Evolutionary conservation across 2,329 filamentous ascomycete species (phyloP).

Genomic region (Rutstroemia sp.): DNA sequence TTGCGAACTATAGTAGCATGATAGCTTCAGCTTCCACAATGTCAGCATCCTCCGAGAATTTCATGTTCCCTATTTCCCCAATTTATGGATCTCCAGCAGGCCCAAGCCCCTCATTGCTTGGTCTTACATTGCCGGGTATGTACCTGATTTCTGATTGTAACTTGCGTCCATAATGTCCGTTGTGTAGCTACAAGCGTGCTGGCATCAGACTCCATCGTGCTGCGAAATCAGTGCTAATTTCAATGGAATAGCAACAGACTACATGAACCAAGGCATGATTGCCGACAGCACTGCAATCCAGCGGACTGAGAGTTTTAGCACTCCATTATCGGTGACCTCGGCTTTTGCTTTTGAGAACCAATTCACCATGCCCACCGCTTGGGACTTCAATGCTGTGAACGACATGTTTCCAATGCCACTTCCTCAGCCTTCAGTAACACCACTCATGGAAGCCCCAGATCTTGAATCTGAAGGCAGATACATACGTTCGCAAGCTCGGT

Average conservation of each 20-base stretch:
- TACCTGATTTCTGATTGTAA: background rate
- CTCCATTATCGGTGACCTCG: conserved; percentile 1
- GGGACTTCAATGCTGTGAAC: background rate
- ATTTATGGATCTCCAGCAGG: conserved; percentile 11
- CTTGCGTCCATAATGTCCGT: background rate
- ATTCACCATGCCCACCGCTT: background rate
- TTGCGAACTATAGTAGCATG: conserved; percentile 21
- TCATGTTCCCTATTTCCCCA: conserved; percentile 15
- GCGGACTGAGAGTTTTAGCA: background rate
- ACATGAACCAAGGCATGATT: conserved; percentile 3
- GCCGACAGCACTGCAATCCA: conserved; percentile 3
- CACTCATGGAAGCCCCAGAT: conserved; percentile 4
- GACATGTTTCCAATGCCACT: background rate
- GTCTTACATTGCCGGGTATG: conserved; percentile 20
- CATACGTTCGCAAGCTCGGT: conserved; percentile 14
- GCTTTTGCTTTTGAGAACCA: background rate
- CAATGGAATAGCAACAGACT: background rate
- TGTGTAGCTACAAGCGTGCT: background rate
- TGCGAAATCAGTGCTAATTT: conserved; percentile 3
- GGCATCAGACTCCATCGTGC: background rate
- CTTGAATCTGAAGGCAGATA: background rate
- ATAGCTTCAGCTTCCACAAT: conserved; percentile 16
- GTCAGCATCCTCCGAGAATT: conserved; percentile 21
- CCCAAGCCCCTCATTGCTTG: conserved; percentile 8
- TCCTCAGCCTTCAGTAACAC: background rate